Evolutionary conservation across 306 rosid species (phyloP).

Genomic region (Cajanus cajan): DNA sequence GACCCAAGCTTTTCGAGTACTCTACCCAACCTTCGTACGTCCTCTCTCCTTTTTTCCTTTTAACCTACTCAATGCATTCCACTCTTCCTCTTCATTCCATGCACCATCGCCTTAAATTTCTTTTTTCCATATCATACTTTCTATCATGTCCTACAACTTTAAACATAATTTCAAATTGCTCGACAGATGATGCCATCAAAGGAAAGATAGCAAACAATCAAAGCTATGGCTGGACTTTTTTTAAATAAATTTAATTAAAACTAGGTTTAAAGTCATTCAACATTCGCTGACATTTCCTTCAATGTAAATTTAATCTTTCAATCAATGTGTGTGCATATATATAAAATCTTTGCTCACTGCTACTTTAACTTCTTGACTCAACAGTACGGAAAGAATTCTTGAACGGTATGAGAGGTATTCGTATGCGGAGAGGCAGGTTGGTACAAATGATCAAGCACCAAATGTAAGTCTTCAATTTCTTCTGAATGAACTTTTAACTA

Average conservation of each 20-base stretch:
- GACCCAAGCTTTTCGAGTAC: slow-evolving; percentile 78
- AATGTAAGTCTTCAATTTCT: slow-evolving; percentile 39
- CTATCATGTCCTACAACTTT: no score
- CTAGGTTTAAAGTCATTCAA: no score
- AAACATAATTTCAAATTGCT: no score
- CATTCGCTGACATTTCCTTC: no score
- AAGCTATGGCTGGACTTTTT: no score
- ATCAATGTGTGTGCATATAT: no score
- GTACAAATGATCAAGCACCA: slow-evolving; percentile 40
- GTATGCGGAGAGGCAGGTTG: slow-evolving; percentile 61
- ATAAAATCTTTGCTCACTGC: not conserved
- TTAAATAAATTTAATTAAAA: no score
- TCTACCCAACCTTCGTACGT: slow-evolving; percentile 73
- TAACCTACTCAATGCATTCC: not conserved
- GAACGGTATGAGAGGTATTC: slow-evolving; percentile 89
- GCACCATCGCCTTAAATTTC: not conserved
- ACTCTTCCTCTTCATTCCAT: no score
- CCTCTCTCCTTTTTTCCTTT: not conserved
- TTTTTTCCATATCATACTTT: no score
- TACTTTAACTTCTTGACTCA: not conserved
- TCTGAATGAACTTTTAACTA: not conserved
- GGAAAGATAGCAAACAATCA: no score
- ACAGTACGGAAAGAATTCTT: slow-evolving; percentile 81
- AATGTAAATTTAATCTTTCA: no score
- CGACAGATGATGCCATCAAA: not conserved